phyloP scores from a whole-genome alignment of 352 stramenopile genomes.

The Saprolegnia diclina region DNA sequence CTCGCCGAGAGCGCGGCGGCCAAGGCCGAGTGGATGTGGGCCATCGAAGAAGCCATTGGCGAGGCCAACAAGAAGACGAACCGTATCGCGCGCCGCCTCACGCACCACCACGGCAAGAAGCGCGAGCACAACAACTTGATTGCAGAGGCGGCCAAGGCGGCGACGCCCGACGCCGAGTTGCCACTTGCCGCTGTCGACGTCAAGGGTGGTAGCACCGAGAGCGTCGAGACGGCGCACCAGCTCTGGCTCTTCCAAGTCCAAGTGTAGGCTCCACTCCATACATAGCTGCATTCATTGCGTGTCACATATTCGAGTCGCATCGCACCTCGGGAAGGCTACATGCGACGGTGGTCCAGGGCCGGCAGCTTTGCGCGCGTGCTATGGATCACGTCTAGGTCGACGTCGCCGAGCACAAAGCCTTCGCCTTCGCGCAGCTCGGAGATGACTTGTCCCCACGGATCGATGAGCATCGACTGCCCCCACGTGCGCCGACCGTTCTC shows the following conservation, averaged over 20 bases:
- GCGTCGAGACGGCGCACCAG: not conserved
- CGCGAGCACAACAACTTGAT: slow-evolving; percentile 23
- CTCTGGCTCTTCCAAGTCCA: slow-evolving; percentile 21
- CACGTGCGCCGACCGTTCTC: slow-evolving; percentile 41
- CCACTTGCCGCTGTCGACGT: not conserved
- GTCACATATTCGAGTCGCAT: not conserved
- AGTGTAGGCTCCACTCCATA: slow-evolving; percentile 6
- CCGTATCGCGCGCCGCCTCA: slow-evolving; percentile 57
- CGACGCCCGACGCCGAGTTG: not conserved
- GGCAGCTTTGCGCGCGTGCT: slow-evolving; percentile 54
- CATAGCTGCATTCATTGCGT: not conserved
- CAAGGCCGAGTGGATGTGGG: slow-evolving; percentile 79
- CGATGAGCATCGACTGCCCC: slow-evolving; percentile 46
- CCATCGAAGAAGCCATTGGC: slow-evolving; percentile 65
- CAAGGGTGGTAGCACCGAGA: not conserved
- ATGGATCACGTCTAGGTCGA: slow-evolving; percentile 44
- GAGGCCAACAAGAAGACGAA: slow-evolving; percentile 76
- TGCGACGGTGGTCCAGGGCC: slow-evolving; percentile 44
- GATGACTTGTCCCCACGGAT: slow-evolving; percentile 52
- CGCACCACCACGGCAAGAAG: slow-evolving; percentile 31
- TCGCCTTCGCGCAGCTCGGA: slow-evolving; percentile 31
- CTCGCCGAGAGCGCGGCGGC: slow-evolving; percentile 53
- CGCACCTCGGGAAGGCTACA: not conserved
- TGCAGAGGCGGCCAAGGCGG: slow-evolving; percentile 20
- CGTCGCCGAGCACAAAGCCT: slow-evolving; percentile 45